Evolutionary conservation across 1,139 yeast genomes (phyloP).

Genomic region (Entelexis sorbosivorans): DNA sequence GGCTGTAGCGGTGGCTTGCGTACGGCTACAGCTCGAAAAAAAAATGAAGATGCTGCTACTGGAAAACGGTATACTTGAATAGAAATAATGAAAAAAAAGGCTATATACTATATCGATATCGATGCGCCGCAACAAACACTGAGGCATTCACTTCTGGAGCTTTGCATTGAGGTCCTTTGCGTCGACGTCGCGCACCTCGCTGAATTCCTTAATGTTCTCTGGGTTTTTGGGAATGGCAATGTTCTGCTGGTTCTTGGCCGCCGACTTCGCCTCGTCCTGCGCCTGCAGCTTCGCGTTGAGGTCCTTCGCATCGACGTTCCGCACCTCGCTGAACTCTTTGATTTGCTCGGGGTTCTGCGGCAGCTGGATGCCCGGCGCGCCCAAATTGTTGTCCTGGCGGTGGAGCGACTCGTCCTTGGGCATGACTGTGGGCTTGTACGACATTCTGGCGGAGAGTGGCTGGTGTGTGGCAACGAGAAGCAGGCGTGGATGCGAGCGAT

Average conservation of each 20-base stretch:
- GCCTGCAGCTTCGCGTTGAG: slow-evolving; percentile 26
- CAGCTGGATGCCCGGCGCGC: slow-evolving; percentile 27
- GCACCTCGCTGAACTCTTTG: slow-evolving; percentile 26
- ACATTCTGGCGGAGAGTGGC: background rate
- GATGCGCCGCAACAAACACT: background rate
- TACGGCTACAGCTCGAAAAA: too few relatives aligned
- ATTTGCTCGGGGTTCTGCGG: slow-evolving; percentile 26
- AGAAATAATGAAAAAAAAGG: too few relatives aligned
- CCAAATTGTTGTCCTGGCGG: slow-evolving; percentile 19
- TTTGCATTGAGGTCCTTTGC: slow-evolving; percentile 28
- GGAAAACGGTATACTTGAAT: too few relatives aligned
- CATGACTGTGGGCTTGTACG: slow-evolving; percentile 27
- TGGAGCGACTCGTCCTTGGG: slow-evolving; percentile 25
- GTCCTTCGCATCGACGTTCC: slow-evolving; percentile 28
- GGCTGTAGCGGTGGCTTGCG: too few relatives aligned
- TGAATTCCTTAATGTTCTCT: slow-evolving; percentile 25
- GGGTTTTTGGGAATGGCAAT: slow-evolving; percentile 27
- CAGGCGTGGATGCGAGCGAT: background rate
- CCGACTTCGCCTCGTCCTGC: slow-evolving; percentile 14
- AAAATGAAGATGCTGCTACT: too few relatives aligned
- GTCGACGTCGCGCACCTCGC: slow-evolving; percentile 26
- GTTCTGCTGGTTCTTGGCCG: slow-evolving; percentile 24
- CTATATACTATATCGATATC: background rate
- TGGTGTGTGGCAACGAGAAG: background rate
- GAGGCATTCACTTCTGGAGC: slow-evolving; percentile 8